phyloP scores from a whole-genome alignment of 2,329 filamentous ascomycete species.

The Septoria petroselini region DNA sequence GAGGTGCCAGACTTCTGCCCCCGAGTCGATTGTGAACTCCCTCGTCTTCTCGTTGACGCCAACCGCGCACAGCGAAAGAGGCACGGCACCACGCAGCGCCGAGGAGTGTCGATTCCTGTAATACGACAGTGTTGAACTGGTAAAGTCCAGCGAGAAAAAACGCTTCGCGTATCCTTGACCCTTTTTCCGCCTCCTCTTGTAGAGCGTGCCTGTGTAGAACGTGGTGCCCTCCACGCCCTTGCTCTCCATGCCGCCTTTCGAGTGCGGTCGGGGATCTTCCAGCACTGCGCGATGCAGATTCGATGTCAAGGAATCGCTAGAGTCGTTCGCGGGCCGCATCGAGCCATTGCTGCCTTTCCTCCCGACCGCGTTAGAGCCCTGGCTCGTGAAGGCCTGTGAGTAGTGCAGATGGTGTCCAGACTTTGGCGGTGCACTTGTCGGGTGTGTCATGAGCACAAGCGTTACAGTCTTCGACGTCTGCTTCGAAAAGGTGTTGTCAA shows the following conservation, averaged over 20 bases:
- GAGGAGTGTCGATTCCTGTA: conserved; percentile 94
- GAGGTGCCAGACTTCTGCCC: conserved; percentile 94
- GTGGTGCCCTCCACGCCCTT: conserved; percentile 43
- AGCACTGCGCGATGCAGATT: conserved; percentile 35
- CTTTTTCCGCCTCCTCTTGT: conserved; percentile 88
- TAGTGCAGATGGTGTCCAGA: conserved; percentile 66
- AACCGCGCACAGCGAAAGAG: conserved; percentile 84
- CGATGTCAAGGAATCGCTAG: conserved; percentile 51
- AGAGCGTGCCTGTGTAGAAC: conserved; percentile 78
- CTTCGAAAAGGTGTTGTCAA: conserved; percentile 99
- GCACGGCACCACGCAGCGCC: conserved; percentile 85
- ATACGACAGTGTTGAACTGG: conserved; percentile 90
- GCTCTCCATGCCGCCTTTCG: conserved; percentile 37
- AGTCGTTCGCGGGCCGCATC: conserved; percentile 45
- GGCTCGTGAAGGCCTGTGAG: conserved; percentile 53
- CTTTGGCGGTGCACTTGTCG: conserved; percentile 74
- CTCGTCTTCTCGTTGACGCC: conserved; percentile 82
- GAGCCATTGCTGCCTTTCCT: conserved; percentile 41
- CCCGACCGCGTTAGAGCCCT: conserved; percentile 39
- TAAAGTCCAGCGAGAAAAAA: conserved; percentile 95
- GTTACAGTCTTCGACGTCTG: conserved; percentile 91
- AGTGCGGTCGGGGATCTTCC: conserved; percentile 43
- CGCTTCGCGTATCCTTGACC: conserved; percentile 89
- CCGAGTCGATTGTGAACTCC: conserved; percentile 95
- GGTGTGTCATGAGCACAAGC: conserved; percentile 90